Evolutionary conservation across 176 grass and related monocot genomes (phyloP).

Genomic region (Leersia perrieri): DNA sequence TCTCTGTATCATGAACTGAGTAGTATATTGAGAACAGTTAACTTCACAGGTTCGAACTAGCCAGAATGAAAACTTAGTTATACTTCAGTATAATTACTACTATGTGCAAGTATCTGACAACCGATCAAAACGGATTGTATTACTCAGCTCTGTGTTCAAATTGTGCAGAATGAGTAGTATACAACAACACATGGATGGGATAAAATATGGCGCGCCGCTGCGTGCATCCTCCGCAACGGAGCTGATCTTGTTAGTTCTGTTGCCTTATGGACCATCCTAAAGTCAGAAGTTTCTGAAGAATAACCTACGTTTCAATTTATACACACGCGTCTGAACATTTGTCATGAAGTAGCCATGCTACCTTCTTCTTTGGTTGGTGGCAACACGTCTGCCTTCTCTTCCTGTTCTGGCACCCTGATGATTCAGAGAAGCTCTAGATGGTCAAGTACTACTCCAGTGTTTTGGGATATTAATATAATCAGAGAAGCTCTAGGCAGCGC

Average conservation of each 20-base stretch:
- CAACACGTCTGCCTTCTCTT: slow-evolving; percentile 17
- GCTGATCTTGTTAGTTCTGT: slow-evolving; percentile 23
- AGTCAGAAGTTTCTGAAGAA: slow-evolving; percentile 26
- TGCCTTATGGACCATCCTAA: slow-evolving; percentile 33
- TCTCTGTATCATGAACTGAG: no score
- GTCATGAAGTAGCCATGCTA: slow-evolving; percentile 36
- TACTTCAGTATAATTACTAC: not conserved
- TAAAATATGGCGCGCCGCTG: slow-evolving; percentile 8
- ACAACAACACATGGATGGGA: not conserved
- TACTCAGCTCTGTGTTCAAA: not conserved
- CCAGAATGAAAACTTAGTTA: not conserved
- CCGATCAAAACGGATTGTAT: slow-evolving; percentile 13
- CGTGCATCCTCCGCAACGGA: not conserved
- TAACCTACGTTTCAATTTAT: slow-evolving; percentile 34
- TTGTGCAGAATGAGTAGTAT: slow-evolving; percentile 11
- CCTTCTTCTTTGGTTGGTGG: slow-evolving; percentile 2
- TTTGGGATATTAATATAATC: not conserved
- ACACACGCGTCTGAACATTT: not conserved
- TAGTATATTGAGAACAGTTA: no score
- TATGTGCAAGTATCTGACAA: no score
- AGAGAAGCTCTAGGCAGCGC: not conserved
- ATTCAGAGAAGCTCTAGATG: slow-evolving; percentile 17
- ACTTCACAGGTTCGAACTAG: not conserved
- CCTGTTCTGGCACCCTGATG: slow-evolving; percentile 35
- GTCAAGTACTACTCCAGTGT: not conserved